These are phyloP conservation scores for Jamesozyma rosinii DNA, from an alignment of 805 yeast species.

Conservation along the genomic window DNA sequence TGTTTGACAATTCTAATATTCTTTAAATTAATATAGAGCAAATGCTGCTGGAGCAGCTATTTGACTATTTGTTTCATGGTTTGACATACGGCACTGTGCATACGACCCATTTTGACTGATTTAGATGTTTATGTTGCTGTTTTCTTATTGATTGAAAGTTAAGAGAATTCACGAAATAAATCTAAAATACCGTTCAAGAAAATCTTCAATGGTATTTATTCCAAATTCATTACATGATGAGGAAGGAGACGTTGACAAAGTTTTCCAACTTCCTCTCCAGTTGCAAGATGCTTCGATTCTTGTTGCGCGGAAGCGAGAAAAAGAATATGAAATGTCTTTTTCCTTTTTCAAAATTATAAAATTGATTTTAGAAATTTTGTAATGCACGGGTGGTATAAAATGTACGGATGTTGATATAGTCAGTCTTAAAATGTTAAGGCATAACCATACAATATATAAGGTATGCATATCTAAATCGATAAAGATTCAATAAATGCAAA, in stretches of 20 bases:
- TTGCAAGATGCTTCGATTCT: not conserved
- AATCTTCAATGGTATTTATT: not conserved
- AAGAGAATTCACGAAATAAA: not conserved
- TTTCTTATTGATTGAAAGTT: not conserved
- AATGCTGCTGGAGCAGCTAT: not conserved
- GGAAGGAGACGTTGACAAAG: not conserved
- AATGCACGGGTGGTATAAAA: not conserved
- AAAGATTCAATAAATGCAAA: no score
- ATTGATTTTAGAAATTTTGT: no score
- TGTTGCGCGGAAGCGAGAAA: not conserved
- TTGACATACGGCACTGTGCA: conserved; percentile 92
- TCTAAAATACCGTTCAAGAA: not conserved
- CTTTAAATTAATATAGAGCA: not conserved
- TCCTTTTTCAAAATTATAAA: no score
- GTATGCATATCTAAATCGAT: not conserved
- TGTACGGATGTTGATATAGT: not conserved
- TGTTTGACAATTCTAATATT: not conserved
- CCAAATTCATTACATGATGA: not conserved
- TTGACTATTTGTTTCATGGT: not conserved
- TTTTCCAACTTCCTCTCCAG: not conserved
- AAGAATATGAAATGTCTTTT: not conserved
- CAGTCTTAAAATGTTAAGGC: not conserved
- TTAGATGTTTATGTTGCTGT: conserved; percentile 24
- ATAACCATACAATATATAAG: not conserved
- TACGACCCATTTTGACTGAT: conserved; percentile 92